Evolutionary conservation across 78 protist species (phyloP).

Genomic region (Diacronema lutheri): DNA sequence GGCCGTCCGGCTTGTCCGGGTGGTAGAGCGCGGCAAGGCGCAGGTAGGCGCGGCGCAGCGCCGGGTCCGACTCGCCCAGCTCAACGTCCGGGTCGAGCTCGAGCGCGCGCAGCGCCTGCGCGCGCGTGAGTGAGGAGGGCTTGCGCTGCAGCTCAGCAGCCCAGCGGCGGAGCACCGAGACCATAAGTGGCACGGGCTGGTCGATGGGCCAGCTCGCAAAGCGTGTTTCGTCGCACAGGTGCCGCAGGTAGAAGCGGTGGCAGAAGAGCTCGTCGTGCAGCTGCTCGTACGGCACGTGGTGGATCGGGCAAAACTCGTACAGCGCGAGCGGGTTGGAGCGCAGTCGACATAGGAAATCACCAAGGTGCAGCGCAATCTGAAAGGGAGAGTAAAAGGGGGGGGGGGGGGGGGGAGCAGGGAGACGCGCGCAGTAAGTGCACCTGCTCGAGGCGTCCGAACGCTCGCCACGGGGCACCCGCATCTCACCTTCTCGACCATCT

Average conservation of each 20-base stretch:
- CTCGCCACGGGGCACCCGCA: no score
- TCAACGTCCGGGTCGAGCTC: slow-evolving; percentile 37
- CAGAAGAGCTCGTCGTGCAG: slow-evolving; percentile 79
- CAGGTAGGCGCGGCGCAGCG: slow-evolving; percentile 73
- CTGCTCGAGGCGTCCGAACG: no score
- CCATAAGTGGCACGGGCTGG: slow-evolving; percentile 9
- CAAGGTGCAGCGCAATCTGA: slow-evolving; percentile 71
- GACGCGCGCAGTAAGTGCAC: no score
- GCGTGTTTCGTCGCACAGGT: slow-evolving; percentile 60
- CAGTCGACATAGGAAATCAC: slow-evolving; percentile 74
- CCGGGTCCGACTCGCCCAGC: slow-evolving; percentile 21
- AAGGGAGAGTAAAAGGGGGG: no score
- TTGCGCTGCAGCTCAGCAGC: slow-evolving; percentile 1
- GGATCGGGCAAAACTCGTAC: slow-evolving; percentile 68
- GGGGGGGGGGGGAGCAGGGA: no score
- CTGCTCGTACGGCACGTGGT: slow-evolving; percentile 53
- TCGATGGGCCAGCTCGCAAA: slow-evolving; percentile 82
- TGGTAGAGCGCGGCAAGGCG: slow-evolving; percentile 71
- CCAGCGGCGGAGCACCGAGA: slow-evolving; percentile 15
- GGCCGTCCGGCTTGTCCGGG: slow-evolving; percentile 82
- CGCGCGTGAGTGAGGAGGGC: slow-evolving; percentile 37
- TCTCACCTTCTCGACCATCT: slow-evolving; percentile 56
- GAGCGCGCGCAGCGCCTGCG: slow-evolving; percentile 45
- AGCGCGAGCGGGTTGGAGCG: slow-evolving; percentile 57
- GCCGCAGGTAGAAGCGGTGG: slow-evolving; percentile 69